These are phyloP conservation scores for Ustilago cynodontis DNA, from an alignment of 1,284 basidiomycete genomes.

Conservation along the genomic window DNA sequence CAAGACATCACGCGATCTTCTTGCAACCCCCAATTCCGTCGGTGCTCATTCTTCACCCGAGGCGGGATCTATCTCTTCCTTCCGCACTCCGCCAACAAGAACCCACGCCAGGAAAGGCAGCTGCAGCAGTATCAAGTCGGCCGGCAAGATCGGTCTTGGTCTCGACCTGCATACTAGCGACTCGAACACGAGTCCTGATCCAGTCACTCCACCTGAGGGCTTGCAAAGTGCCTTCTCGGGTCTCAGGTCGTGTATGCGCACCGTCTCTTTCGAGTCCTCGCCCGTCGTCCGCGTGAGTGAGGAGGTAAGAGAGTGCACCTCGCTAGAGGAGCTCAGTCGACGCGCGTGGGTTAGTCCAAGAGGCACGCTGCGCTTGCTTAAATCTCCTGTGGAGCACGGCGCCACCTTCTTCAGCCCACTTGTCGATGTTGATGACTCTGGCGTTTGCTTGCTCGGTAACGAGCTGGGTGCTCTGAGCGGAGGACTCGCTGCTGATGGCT, in stretches of 20 bases:
- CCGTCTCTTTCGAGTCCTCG: conserved; percentile 51
- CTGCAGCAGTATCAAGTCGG: conserved; percentile 35
- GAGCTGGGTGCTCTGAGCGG: conserved; percentile 26
- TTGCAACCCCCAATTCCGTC: conserved; percentile 38
- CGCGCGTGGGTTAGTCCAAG: conserved; percentile 58
- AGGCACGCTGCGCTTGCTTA: conserved; percentile 54
- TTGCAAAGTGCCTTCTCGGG: conserved; percentile 26
- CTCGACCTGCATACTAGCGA: conserved; percentile 47
- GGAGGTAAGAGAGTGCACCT: conserved; percentile 35
- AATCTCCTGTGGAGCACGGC: conserved; percentile 39
- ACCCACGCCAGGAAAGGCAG: conserved; percentile 28
- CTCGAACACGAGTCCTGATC: conserved; percentile 37
- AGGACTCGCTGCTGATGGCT: conserved; percentile 37
- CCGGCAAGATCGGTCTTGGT: conserved; percentile 38
- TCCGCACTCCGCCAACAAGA: conserved; percentile 37
- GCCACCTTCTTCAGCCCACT: conserved; percentile 44
- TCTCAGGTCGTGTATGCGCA: conserved; percentile 29
- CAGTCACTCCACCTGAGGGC: conserved; percentile 35
- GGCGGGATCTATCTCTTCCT: conserved; percentile 23
- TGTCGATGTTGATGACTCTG: conserved; percentile 51
- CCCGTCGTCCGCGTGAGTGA: conserved; percentile 43
- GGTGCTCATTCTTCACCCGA: conserved; percentile 37
- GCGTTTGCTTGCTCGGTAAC: conserved; percentile 25
- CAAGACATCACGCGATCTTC: conserved; percentile 21
- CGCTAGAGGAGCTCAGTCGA: conserved; percentile 54